Percentiles rank a stretch among this genome's conserved stretches.
phyloP scores from a whole-genome alignment of 2,329 filamentous ascomycete species.

The Fusarium anthophilum region DNA sequence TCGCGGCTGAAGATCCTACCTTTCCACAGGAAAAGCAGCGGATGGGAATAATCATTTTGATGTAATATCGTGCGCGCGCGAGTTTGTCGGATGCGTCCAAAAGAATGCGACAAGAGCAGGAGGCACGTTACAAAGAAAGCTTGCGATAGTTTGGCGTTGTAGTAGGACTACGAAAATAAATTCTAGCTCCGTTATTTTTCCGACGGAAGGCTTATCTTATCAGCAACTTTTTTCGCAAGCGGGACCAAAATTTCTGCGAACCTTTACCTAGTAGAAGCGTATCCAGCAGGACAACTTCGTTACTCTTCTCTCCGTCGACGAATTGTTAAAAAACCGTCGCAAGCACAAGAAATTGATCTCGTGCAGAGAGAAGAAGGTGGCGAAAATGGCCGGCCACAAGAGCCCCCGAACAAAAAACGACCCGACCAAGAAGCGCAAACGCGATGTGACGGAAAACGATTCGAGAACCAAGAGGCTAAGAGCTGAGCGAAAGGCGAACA shows the following conservation, averaged over 20 bases:
- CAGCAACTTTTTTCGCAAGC: slow-evolving; percentile 45
- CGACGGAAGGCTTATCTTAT: slow-evolving; percentile 52
- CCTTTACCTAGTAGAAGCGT: slow-evolving; percentile 24
- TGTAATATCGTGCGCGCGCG: slow-evolving; percentile 24
- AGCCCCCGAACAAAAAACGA: slow-evolving; percentile 47
- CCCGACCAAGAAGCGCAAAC: slow-evolving; percentile 58
- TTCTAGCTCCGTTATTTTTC: slow-evolving; percentile 45
- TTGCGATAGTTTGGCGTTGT: slow-evolving; percentile 27
- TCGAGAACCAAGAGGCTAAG: slow-evolving; percentile 54
- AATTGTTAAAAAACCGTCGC: slow-evolving; percentile 25
- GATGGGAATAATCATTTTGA: slow-evolving; percentile 96
- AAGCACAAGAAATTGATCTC: slow-evolving; percentile 21
- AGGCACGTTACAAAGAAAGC: slow-evolving; percentile 29
- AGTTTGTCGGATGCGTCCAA: slow-evolving; percentile 8
- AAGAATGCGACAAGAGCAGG: slow-evolving; percentile 37
- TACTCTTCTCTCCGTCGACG: slow-evolving; percentile 32
- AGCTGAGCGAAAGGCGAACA: slow-evolving; percentile 44
- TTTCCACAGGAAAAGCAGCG: slow-evolving; percentile 99
- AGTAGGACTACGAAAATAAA: slow-evolving; percentile 39
- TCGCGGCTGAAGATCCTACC: slow-evolving; percentile 61
- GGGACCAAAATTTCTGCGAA: slow-evolving; percentile 53
- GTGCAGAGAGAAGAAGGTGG: slow-evolving; percentile 12
- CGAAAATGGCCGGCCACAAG: slow-evolving; percentile 50
- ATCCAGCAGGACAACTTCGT: slow-evolving; percentile 14
- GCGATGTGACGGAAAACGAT: slow-evolving; percentile 54